Conservation (phyloP, 352 stramenopile genomes). For the Globisporangium takayamanum region DNA sequence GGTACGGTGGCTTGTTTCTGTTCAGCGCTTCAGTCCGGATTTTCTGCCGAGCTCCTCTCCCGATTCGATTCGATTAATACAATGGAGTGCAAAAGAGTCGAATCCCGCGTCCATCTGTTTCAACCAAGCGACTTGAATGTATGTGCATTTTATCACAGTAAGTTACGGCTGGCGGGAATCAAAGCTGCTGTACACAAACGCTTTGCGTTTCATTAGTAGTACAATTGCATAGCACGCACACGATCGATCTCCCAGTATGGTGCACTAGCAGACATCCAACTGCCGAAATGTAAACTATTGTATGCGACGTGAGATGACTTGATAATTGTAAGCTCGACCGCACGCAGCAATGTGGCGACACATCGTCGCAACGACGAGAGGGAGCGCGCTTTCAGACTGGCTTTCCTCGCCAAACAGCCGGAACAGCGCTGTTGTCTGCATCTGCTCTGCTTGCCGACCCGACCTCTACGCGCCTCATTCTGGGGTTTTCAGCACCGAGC, state of each 20-base stretch:
- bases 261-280: too few species aligned
- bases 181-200: too few species aligned
- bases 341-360: too few species aligned
- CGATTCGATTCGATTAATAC: not conserved
- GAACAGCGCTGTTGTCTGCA: not conserved
- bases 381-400: not conserved
- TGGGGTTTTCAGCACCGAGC: conserved; percentile 8
- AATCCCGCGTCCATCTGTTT: not conserved
- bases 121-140: not conserved
- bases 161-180: too few species aligned
- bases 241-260: too few species aligned
- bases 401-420: conserved; percentile 5
- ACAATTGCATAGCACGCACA: too few species aligned
- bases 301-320: too few species aligned
- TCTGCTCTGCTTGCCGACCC: not conserved
- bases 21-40: conserved; percentile 1
- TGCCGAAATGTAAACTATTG: too few species aligned
- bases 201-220: too few species aligned
- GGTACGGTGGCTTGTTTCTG: not conserved
- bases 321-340: too few species aligned
- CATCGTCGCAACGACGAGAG: too few species aligned
- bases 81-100: not conserved
- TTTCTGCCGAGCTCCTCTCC: conserved; percentile 5
- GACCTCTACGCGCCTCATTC: conserved; percentile 11
- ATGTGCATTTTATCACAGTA: not conserved